phyloP scores from a whole-genome alignment of 495 filamentous ascomycete genomes.

The Aspergillus biplanus region DNA sequence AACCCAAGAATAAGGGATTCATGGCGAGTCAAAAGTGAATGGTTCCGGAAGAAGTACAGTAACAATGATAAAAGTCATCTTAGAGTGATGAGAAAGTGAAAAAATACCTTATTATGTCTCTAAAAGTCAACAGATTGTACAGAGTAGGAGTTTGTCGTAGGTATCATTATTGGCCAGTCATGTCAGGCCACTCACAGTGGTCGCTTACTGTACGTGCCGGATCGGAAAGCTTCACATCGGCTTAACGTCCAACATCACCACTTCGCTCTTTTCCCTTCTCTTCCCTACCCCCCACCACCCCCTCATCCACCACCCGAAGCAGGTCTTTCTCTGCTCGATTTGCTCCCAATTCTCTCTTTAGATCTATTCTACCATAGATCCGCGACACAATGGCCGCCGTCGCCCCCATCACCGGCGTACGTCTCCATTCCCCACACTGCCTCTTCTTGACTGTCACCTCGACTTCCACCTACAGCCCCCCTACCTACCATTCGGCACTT shows the following conservation, averaged over 20 bases:
- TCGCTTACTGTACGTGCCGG: conserved; percentile 43
- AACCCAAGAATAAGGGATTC: neutral
- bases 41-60: neutral
- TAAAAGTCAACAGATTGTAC: neutral
- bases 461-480: neutral
- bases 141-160: conserved; percentile 3
- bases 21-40: neutral
- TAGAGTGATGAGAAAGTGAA: neutral
- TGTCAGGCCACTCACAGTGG: conserved; percentile 32
- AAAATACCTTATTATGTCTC: neutral
- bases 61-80: neutral
- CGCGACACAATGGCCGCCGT: conserved; percentile 47
- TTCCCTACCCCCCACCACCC: conserved; percentile 25
- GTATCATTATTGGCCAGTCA: conserved; percentile 16
- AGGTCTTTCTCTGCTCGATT: conserved; percentile 23
- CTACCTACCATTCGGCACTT: neutral
- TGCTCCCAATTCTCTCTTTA: conserved; percentile 11
- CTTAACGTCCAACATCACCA: conserved; percentile 37
- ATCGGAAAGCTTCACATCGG: conserved; percentile 48
- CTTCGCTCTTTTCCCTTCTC: conserved; percentile 30
- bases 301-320: conserved; percentile 16
- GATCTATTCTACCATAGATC: conserved; percentile 29
- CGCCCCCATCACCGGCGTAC: conserved; percentile 55
- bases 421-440: conserved; percentile 32
- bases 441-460: neutral